Evolutionary conservation across 106 monocot genomes (phyloP), one percentile per base, ranked within the genome.

Genomic region (Xerophyta viscosa): DNA sequence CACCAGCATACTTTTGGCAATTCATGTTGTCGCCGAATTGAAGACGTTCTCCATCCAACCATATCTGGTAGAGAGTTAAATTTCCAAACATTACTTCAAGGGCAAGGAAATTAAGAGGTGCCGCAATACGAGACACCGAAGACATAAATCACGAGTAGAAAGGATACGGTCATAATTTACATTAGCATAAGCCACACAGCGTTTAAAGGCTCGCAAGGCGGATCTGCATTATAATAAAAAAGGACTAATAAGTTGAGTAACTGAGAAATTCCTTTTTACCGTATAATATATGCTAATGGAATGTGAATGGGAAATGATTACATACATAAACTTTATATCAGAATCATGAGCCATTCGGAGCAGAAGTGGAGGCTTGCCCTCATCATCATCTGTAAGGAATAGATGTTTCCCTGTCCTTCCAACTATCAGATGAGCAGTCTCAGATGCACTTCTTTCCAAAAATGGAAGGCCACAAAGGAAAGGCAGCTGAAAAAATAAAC

Each of bases 31-130:
- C 80, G 73, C 18, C 86, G 63, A 61, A 86, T 77, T 33, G 86
- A 86, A 25, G 86, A 80, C 59, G 86, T 86, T 60, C 86, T 61
- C 86, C 86, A 86, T 28, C 86, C 86, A 31, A 86, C 86, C 60
- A 86, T 80, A 73, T 80, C 84, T 84, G 37, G 54, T 61, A 43
- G 23, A 20, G 37, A 31, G 57, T 78, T 63, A 72, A 68, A 42
- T 31, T 12, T 20, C 7, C 33, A n/a, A 0, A 41, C 24, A 1
- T 15, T 25, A 52, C 11, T 6, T 22, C 8, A 7, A 58, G 21
- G 28, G 13, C 13, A 54, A 23, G 27, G 15, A 15, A 64, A 25
- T 31, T 30, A 46, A 19, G 24, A 48, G 36, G 31, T 19, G 21
- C 10, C 17, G 41, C 2, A 30, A 27, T 3, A n/a, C n/a, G n/a